Evolutionary conservation across 148 eudicot genomes (phyloP).

Genomic region (Dianthus caryophyllus): DNA sequence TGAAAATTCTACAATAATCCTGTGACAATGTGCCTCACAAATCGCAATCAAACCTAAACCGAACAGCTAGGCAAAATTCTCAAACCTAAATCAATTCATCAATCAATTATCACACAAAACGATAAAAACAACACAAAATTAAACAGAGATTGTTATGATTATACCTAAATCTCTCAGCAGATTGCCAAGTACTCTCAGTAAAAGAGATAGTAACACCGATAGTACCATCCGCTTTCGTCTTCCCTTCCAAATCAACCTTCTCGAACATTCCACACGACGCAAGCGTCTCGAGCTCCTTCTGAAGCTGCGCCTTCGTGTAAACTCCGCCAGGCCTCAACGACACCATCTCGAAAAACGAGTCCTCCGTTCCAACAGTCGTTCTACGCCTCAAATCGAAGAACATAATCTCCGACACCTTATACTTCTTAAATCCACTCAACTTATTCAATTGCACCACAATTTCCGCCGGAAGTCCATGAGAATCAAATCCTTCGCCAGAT

Average conservation of each 20-base stretch:
- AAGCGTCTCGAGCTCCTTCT: slow-evolving; percentile 76
- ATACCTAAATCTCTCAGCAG: slow-evolving; percentile 45
- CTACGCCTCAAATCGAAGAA: slow-evolving; percentile 48
- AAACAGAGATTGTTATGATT: background rate
- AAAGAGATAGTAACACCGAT: slow-evolving; percentile 54
- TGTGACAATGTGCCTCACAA: no score
- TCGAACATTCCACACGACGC: slow-evolving; percentile 86
- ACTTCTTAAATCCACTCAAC: slow-evolving; percentile 73
- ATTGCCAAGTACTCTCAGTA: slow-evolving; percentile 69
- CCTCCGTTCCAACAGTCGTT: slow-evolving; percentile 54
- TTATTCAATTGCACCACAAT: slow-evolving; percentile 57
- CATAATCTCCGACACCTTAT: slow-evolving; percentile 60
- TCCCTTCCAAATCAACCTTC: slow-evolving; percentile 74
- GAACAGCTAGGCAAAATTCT: no score
- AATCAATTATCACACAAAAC: background rate
- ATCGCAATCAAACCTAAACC: no score
- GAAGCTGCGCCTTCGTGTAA: slow-evolving; percentile 77
- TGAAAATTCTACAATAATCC: no score
- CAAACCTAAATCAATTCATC: background rate
- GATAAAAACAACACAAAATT: background rate
- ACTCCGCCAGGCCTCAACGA: slow-evolving; percentile 62
- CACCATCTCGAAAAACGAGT: slow-evolving; percentile 84
- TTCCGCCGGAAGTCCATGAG: slow-evolving; percentile 78
- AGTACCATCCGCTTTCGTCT: slow-evolving; percentile 74
- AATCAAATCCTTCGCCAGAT: slow-evolving; percentile 45